A percentile compares a stretch with the other conserved stretches of the same genome.
phyloP scores from a whole-genome alignment of 1,284 basidiomycete genomes.

The Abortiporus biennis region DNA sequence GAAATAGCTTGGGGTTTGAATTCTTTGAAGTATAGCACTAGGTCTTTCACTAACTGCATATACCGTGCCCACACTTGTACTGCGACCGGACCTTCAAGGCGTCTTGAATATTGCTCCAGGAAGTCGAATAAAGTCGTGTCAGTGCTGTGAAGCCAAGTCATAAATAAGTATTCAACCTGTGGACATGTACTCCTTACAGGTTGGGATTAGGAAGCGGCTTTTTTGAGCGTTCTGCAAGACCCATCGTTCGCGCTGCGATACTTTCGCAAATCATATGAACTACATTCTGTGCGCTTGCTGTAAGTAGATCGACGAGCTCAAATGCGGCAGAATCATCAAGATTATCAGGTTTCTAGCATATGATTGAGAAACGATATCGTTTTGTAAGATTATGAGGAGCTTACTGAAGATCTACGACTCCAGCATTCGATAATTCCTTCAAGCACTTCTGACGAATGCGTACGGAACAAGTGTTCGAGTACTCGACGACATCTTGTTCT shows the following conservation, averaged over 20 bases:
- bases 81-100: slow-evolving; percentile 84
- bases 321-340: slow-evolving; percentile 52
- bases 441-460: slow-evolving; percentile 75
- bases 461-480: slow-evolving; percentile 83
- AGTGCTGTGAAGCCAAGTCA: slow-evolving; percentile 35
- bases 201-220: slow-evolving; percentile 57
- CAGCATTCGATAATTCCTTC: slow-evolving; percentile 81
- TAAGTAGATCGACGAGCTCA: slow-evolving; percentile 79
- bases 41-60: slow-evolving; percentile 76
- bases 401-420: slow-evolving; percentile 50
- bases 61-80: slow-evolving; percentile 88
- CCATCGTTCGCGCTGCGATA: slow-evolving; percentile 51
- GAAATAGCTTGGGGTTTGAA: slow-evolving; percentile 71
- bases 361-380: neutral
- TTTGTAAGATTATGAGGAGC: slow-evolving; percentile 16
- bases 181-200: slow-evolving; percentile 46
- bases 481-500: slow-evolving; percentile 68
- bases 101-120: slow-evolving; percentile 81
- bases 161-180: slow-evolving; percentile 4
- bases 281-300: slow-evolving; percentile 82
- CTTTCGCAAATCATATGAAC: slow-evolving; percentile 91
- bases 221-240: slow-evolving; percentile 48
- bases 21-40: slow-evolving; percentile 55
- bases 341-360: slow-evolving; percentile 29
- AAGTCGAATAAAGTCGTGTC: slow-evolving; percentile 76